Percentiles rank a stretch among this genome's conserved stretches.
Conservation (phyloP, 306 rosid species). For the Quercus bicolor region DNA sequence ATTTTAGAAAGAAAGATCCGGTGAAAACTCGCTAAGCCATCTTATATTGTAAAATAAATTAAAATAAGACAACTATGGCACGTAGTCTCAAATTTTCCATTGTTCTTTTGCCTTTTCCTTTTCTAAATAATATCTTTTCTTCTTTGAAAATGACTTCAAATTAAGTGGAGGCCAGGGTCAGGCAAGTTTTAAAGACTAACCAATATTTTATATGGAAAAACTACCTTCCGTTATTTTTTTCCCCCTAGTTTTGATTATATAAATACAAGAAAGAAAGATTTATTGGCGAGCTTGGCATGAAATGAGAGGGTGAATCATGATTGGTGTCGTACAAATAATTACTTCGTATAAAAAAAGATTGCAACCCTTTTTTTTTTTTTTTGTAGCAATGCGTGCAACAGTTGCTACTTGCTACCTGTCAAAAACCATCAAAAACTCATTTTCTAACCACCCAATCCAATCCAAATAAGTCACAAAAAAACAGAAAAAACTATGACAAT, state of each 20-base stretch:
- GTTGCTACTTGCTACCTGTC: not conserved
- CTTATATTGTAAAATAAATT: too few species aligned
- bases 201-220: too few species aligned
- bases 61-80: too few species aligned
- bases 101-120: too few species aligned
- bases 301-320: not conserved
- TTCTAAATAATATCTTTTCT: too few species aligned
- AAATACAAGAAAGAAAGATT: not conserved
- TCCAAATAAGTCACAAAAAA: not conserved
- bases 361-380: not conserved
- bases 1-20: too few species aligned
- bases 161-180: too few species aligned
- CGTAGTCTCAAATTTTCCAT: too few species aligned
- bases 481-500: not conserved
- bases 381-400: not conserved
- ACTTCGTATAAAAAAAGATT: not conserved
- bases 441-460: not conserved
- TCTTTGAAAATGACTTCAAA: too few species aligned
- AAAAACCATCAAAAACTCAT: not conserved
- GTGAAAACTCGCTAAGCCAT: too few species aligned
- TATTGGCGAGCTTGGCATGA: not conserved
- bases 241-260: not conserved
- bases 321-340: not conserved
- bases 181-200: too few species aligned
- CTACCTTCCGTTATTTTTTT: too few species aligned